Evolutionary conservation across 1,139 yeast species (phyloP), one percentile per base, ranked within the genome.

Genomic region (Yamadazyma blattariae): DNA sequence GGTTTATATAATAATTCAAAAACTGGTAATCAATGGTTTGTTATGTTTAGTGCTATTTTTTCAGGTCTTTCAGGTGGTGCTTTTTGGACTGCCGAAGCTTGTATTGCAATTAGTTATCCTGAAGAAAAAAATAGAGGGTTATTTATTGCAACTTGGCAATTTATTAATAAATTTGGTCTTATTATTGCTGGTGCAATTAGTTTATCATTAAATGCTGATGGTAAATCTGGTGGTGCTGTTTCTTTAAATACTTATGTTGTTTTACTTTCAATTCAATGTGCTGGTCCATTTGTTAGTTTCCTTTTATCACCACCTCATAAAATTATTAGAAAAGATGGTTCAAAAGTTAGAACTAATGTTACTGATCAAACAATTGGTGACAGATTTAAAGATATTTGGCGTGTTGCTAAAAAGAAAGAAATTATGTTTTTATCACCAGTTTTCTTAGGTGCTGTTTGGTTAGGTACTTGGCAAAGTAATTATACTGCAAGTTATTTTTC

Each of bases 131-230:
- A 37, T 29, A 50, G 54, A 44, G 57, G 57, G 17, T n/a, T 41
- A 11, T 53, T 54, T 35, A 40, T 54, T 32, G 56, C 52, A 19
- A 44, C 46, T 15, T 54, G 58, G 58, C 52, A 48, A 35, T 26
- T 39, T 6, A 23, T 51, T 10, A 45, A 50, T 34, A 52, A 54
- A 33, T 25, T 40, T 31, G 58, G 59, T 34, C 42, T 50, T 11
- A 30, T 53, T 5, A 46, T 54, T 25, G 48, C 54, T 24, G 58
- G 57, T 28, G 38, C 48, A 5, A 46, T 54, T 20, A 39, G 46
- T 8, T 34, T 54, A 8, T 39, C 50, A 19, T 34, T 54, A 32
- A 54, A 54, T 32, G 29, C 32, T 12, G 25, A 42, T 10, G 34
- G 32, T 8, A 29, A 27, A 17, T 33, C 29, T 10, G 16, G 45